Conservation (phyloP, 2,329 filamentous ascomycete genomes). For the Grosmannia clavigera region DNA sequence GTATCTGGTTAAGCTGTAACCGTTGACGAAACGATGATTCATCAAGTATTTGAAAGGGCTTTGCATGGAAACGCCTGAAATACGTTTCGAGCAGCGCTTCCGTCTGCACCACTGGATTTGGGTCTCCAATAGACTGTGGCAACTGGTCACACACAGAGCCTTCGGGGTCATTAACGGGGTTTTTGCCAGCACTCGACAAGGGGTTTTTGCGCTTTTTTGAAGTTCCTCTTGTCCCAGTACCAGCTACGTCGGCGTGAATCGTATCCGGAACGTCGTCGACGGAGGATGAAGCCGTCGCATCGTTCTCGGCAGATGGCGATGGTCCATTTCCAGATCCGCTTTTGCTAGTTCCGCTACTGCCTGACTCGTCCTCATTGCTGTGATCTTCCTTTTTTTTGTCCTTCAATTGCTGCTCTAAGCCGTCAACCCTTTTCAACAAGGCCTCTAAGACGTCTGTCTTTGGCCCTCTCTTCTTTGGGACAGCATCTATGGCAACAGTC, state of each 20-base stretch:
- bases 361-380: constrained; percentile 10
- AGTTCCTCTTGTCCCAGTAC: not conserved
- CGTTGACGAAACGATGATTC: constrained; percentile 63
- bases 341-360: constrained; percentile 5
- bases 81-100: constrained; percentile 65
- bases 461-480: constrained; percentile 79
- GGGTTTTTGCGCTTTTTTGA: not conserved
- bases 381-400: constrained; percentile 39
- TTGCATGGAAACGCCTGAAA: constrained; percentile 67
- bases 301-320: not conserved
- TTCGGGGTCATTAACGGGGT: not conserved
- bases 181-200: not conserved
- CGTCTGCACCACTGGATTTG: constrained; percentile 33
- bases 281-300: constrained; percentile 11
- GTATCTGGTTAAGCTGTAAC: constrained; percentile 55
- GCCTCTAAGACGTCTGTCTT: constrained; percentile 85
- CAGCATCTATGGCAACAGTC: constrained; percentile 49
- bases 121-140: constrained; percentile 20
- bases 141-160: not conserved
- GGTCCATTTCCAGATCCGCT: not conserved
- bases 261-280: not conserved
- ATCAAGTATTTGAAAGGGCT: constrained; percentile 71
- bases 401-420: constrained; percentile 67
- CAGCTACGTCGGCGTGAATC: not conserved
- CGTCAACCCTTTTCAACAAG: constrained; percentile 71